Base-by-base conservation (phyloP, 768 basidiomycete genomes). In the Tremella fuciformis region DNA sequence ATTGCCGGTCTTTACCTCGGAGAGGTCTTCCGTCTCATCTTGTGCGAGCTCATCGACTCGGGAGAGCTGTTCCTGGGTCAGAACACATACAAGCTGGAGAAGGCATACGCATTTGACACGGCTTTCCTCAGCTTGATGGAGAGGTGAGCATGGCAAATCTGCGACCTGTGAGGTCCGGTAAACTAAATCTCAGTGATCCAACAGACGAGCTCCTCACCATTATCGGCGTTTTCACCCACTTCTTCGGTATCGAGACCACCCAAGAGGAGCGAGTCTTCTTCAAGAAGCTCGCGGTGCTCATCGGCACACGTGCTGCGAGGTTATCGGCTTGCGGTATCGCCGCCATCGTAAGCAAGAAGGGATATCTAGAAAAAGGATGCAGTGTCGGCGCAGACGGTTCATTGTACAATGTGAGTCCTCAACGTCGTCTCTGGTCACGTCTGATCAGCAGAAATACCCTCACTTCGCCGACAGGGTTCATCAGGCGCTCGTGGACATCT, bases 61-160 rank as follows among this genome's bases (percentile, higher is more conserved):
- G 96, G 94, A 78, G 88, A 93, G 18, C 84, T 99, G 53, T 99
- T 99, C 85, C 83, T 96, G 26, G 93, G 96, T 22, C 94, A 99
- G 78, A 91, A 94, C 76, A 96, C 94, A 1, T 97, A 97, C 84
- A 97, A 98, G 81, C 84, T 99, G 39, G 93, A 98, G 78, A 89
- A 84, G 64, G 84, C 91, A 18, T 92, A 92, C 75, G 86, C 84
- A 25, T 86, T 99, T 69, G 94, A 99, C 77, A 99, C 96, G 1
- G 93, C 94, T 1, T 97, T 97, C 81, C 80, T 99, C 61, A 93
- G 91, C 41, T 81, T 98, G 44, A 96, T 99, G 87, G 94, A 98
- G 80, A 89, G 86, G 91, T 88, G 62, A 53, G 79, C 59, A 13
- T 4, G 11, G 13, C 29, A 7, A 37, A n/a, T 52, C 26, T 22